phyloP scores from a whole-genome alignment of 139 green algal genomes.

The Chloropicon primus region DNA sequence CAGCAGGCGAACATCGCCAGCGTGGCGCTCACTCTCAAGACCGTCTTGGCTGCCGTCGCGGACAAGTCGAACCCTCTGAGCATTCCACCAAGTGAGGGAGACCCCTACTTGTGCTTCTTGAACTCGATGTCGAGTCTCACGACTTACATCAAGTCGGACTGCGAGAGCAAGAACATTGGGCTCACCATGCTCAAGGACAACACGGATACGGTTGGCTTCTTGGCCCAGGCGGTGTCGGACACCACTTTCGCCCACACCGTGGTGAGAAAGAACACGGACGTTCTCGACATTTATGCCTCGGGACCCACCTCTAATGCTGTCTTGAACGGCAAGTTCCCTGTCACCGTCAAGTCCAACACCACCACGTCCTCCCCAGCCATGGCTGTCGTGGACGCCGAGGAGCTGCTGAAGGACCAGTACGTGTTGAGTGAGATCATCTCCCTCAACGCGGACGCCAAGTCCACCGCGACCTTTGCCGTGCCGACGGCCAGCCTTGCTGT shows the following conservation, averaged over 20 bases:
- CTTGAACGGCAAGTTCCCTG: neutral
- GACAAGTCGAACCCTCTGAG: neutral
- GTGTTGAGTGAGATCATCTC: neutral
- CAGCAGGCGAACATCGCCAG: neutral
- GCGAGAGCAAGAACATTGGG: neutral
- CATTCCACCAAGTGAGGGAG: neutral
- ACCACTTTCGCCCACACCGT: neutral
- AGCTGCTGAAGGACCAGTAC: neutral
- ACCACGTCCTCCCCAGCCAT: neutral
- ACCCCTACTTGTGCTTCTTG: neutral
- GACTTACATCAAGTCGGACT: neutral
- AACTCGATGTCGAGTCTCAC: neutral
- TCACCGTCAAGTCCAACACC: neutral
- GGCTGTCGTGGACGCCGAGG: neutral
- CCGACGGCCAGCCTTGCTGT: neutral
- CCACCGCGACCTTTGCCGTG: neutral
- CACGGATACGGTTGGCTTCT: neutral
- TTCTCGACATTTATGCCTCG: neutral
- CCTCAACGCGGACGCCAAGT: neutral
- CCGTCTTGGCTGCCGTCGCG: neutral
- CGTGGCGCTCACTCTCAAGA: neutral
- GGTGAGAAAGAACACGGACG: neutral
- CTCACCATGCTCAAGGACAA: neutral
- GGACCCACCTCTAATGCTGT: neutral
- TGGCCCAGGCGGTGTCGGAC: neutral